These are phyloP conservation scores for Yarrowia osloensis DNA, from an alignment of 805 yeast genomes.

Conservation along the genomic window DNA sequence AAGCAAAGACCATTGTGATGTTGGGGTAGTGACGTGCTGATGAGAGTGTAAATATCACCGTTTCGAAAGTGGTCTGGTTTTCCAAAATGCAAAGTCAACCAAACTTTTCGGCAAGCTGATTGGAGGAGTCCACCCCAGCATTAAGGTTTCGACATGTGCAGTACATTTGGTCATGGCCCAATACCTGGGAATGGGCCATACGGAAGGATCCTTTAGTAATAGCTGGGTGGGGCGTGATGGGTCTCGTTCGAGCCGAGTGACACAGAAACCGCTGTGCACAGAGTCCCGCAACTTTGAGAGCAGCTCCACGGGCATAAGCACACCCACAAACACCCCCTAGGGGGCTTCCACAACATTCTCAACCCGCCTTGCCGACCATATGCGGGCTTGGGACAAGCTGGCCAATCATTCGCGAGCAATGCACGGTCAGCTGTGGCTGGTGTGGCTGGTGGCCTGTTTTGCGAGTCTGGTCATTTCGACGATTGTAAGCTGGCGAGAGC, in stretches of 20 bases:
- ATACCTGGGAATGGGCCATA: slow-evolving; percentile 4
- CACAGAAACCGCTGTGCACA: background rate
- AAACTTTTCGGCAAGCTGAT: slow-evolving; percentile 27
- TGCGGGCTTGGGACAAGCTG: slow-evolving; percentile 4
- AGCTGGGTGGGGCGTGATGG: background rate
- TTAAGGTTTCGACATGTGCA: slow-evolving; percentile 23
- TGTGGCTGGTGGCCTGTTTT: slow-evolving; percentile 27
- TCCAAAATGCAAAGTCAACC: slow-evolving; percentile 31
- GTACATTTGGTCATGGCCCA: slow-evolving; percentile 27
- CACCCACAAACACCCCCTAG: background rate
- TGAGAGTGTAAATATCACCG: slow-evolving; percentile 30
- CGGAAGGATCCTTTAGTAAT: background rate
- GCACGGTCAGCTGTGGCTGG: slow-evolving; percentile 24
- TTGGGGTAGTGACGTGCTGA: slow-evolving; percentile 29
- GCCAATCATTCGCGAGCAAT: slow-evolving; percentile 3
- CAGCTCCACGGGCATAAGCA: background rate
- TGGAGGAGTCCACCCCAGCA: background rate
- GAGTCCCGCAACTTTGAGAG: background rate
- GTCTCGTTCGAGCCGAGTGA: background rate
- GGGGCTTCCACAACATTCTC: slow-evolving; percentile 22
- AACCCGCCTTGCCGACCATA: slow-evolving; percentile 13
- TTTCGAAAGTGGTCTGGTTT: slow-evolving; percentile 24
- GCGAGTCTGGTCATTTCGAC: background rate
- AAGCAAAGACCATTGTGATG: slow-evolving; percentile 30
- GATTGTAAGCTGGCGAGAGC: background rate